phyloP scores from a whole-genome alignment of 495 filamentous ascomycete genomes.

The Annulohypoxylon maeteangense region DNA sequence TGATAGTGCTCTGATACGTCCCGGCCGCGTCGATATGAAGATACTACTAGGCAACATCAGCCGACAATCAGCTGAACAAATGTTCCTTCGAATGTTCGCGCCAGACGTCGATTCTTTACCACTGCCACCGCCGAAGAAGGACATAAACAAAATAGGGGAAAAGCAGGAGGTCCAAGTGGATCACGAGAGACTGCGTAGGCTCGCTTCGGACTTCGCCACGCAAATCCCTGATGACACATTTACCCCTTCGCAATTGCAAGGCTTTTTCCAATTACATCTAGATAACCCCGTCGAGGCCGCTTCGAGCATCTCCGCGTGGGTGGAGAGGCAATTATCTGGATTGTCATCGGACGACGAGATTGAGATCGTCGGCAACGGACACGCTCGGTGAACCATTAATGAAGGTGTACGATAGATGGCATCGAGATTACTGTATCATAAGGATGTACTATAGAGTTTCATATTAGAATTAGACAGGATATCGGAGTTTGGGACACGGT shows the following conservation, averaged over 20 bases:
- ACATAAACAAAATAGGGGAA: slow-evolving; percentile 17
- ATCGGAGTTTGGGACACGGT: slow-evolving; percentile 14
- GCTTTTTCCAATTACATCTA: slow-evolving; percentile 67
- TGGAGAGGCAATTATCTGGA: slow-evolving; percentile 48
- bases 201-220: slow-evolving; percentile 63
- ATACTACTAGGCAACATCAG: slow-evolving; percentile 67
- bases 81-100: slow-evolving; percentile 63
- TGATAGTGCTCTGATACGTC: slow-evolving; percentile 73
- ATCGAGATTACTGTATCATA: slow-evolving; percentile 18
- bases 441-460: slow-evolving; percentile 25
- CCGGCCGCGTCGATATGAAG: slow-evolving; percentile 74
- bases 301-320: slow-evolving; percentile 59
- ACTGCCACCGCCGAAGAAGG: slow-evolving; percentile 15
- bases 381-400: slow-evolving; percentile 20
- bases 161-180: slow-evolving; percentile 30
- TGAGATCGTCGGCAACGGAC: slow-evolving; percentile 43
- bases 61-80: slow-evolving; percentile 53
- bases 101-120: slow-evolving; percentile 31
- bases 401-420: slow-evolving; percentile 21
- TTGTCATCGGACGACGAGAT: slow-evolving; percentile 45
- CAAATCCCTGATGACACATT: slow-evolving; percentile 65
- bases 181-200: slow-evolving; percentile 48
- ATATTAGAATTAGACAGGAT: slow-evolving; percentile 6
- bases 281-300: slow-evolving; percentile 63
- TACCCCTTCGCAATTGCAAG: slow-evolving; percentile 76